Percentiles rank a stretch among this genome's conserved stretches.
phyloP scores from a whole-genome alignment of 495 filamentous ascomycete species.

The Xylaria castorea region DNA sequence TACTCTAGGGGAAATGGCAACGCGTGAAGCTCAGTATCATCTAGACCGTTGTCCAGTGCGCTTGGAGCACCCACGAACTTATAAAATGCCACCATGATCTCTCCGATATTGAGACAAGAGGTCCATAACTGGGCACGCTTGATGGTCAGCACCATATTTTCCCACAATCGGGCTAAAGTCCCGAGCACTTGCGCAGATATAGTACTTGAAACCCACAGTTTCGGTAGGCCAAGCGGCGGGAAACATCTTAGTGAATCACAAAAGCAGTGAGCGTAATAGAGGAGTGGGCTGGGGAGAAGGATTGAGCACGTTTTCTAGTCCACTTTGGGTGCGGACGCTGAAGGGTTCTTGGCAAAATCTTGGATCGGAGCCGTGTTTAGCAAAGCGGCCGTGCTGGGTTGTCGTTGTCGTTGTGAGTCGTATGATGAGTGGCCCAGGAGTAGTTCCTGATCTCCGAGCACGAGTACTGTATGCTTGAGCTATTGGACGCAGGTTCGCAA shows the following conservation, averaged over 20 bases:
- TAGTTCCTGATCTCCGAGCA: background rate
- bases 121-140: background rate
- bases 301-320: slow-evolving; percentile 43
- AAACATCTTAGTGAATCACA: background rate
- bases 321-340: slow-evolving; percentile 28
- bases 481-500: background rate
- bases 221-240: background rate
- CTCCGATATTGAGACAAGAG: background rate
- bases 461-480: slow-evolving; percentile 4
- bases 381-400: slow-evolving; percentile 16
- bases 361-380: background rate
- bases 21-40: background rate
- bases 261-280: background rate
- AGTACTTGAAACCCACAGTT: background rate
- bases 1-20: background rate
- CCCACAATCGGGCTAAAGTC: background rate
- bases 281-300: slow-evolving; percentile 37
- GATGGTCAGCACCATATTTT: background rate
- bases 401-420: background rate
- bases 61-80: background rate
- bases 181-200: slow-evolving; percentile 9
- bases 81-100: background rate
- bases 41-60: background rate
- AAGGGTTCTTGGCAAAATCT: slow-evolving; percentile 21
- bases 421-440: background rate